Evolutionary conservation across 306 rosid species (phyloP).

Genomic region (Neltuma alba): DNA sequence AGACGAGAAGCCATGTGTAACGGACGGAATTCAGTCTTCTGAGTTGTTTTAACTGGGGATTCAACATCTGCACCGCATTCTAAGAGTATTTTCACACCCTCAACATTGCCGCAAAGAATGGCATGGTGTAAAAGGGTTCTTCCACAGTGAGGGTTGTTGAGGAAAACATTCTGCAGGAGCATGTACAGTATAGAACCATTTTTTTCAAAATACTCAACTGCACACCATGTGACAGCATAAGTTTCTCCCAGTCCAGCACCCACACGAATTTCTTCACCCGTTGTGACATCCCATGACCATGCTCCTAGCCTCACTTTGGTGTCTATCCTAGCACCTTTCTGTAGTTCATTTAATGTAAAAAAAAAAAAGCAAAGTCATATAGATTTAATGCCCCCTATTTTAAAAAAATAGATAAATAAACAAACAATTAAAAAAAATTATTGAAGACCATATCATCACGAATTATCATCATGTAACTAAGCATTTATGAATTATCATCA

Average conservation of each 20-base stretch:
- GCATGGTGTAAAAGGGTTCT: constrained; percentile 92
- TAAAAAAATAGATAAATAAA: neutral
- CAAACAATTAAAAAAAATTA: neutral
- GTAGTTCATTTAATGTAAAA: constrained; percentile 30
- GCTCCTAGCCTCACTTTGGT: constrained; percentile 74
- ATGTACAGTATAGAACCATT: constrained; percentile 71
- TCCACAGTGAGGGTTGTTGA: constrained; percentile 52
- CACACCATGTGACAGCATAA: constrained; percentile 83
- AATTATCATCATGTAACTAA: constrained; percentile 13
- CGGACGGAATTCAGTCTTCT: constrained; percentile 61
- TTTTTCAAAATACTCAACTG: constrained; percentile 90
- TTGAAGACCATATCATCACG: constrained; percentile 6
- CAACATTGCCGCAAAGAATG: constrained; percentile 73
- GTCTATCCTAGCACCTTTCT: constrained; percentile 70
- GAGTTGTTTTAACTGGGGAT: constrained; percentile 59
- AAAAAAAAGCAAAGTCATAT: neutral
- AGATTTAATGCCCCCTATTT: neutral
- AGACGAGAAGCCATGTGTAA: constrained; percentile 88
- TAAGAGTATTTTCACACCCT: constrained; percentile 65
- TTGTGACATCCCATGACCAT: constrained; percentile 89
- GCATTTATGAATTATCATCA: constrained; percentile 11
- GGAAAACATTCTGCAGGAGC: constrained; percentile 62
- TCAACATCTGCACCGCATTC: constrained; percentile 66
- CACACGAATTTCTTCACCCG: constrained; percentile 90
- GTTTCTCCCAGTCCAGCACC: constrained; percentile 98